A percentile compares a stretch with the other conserved stretches of the same genome.
Evolutionary conservation across 148 eudicot genomes (phyloP).

Genomic region (Persicaria tinctoria): DNA sequence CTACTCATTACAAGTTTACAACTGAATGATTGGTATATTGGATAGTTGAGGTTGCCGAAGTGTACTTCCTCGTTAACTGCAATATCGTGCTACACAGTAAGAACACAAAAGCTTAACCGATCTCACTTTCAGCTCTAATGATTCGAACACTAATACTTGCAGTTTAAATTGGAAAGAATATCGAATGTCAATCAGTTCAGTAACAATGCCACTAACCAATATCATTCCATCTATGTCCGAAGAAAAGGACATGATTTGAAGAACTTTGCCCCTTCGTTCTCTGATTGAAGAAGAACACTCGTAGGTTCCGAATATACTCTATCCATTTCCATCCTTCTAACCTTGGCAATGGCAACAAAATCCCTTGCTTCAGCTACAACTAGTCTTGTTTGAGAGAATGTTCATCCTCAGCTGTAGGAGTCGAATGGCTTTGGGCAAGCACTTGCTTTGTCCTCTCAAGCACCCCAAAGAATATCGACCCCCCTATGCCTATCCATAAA

Average conservation of each 20-base stretch:
- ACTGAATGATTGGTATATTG: too few relatives aligned
- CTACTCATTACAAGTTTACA: too few relatives aligned
- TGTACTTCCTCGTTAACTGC: too few relatives aligned
- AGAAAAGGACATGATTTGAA: background rate
- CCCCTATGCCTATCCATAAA: slow-evolving; percentile 85
- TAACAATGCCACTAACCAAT: background rate
- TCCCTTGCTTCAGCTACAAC: background rate
- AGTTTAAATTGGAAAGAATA: background rate
- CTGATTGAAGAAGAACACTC: background rate
- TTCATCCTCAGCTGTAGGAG: slow-evolving; percentile 7
- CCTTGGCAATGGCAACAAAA: background rate
- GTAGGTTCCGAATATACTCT: background rate
- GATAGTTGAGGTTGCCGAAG: too few relatives aligned
- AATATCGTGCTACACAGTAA: background rate
- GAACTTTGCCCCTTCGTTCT: background rate
- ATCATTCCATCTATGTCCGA: background rate
- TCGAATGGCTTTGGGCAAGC: slow-evolving; percentile 29
- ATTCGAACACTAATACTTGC: background rate
- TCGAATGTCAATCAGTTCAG: background rate
- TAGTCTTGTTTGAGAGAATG: slow-evolving; percentile 6
- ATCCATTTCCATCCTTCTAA: background rate
- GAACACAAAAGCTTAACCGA: background rate
- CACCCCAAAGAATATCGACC: slow-evolving; percentile 78
- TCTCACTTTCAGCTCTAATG: background rate
- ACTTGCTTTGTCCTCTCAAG: slow-evolving; percentile 70